These are phyloP conservation scores for Pichia sporocuriosa DNA, from an alignment of 805 yeast genomes.

Conservation along the genomic window DNA sequence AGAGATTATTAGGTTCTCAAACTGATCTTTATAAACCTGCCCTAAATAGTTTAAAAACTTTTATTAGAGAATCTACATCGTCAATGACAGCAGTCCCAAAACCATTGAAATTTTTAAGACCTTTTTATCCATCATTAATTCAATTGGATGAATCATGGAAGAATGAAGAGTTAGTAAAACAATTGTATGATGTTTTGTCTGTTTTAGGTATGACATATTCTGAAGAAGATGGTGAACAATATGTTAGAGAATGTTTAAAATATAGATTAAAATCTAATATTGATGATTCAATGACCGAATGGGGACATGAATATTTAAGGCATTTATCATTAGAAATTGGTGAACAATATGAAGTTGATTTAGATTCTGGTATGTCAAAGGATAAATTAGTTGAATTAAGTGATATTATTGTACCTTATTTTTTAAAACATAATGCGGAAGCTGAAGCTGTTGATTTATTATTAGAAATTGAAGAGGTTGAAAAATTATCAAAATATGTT, in stretches of 20 bases:
- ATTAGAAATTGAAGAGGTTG: slow-evolving; percentile 83
- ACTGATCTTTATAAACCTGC: slow-evolving; percentile 48
- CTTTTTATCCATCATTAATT: slow-evolving; percentile 68
- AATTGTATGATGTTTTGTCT: slow-evolving; percentile 82
- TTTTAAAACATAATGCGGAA: slow-evolving; percentile 92
- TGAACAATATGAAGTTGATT: slow-evolving; percentile 59
- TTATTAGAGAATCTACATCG: slow-evolving; percentile 87
- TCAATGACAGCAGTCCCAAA: slow-evolving; percentile 99
- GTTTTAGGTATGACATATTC: slow-evolving; percentile 94
- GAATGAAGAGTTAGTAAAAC: slow-evolving; percentile 31
- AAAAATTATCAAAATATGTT: slow-evolving; percentile 72
- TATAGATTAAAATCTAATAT: slow-evolving; percentile 54
- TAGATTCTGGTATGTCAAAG: slow-evolving; percentile 26
- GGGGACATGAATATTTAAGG: slow-evolving; percentile 99
- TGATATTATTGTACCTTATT: slow-evolving; percentile 76
- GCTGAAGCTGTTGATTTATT: slow-evolving; percentile 96
- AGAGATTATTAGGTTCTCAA: slow-evolving; percentile 56
- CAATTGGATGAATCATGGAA: slow-evolving; percentile 65
- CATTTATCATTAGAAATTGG: slow-evolving; percentile 95
- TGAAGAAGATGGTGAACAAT: slow-evolving; percentile 48
- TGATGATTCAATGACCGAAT: slow-evolving; percentile 57
- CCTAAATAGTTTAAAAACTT: slow-evolving; percentile 63
- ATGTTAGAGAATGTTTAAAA: slow-evolving; percentile 66
- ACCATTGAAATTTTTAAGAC: slow-evolving; percentile 91
- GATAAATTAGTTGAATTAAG: slow-evolving; percentile 52